These are phyloP conservation scores for Grosmannia huntii DNA, from an alignment of 2,329 filamentous ascomycete species.

Conservation along the genomic window DNA sequence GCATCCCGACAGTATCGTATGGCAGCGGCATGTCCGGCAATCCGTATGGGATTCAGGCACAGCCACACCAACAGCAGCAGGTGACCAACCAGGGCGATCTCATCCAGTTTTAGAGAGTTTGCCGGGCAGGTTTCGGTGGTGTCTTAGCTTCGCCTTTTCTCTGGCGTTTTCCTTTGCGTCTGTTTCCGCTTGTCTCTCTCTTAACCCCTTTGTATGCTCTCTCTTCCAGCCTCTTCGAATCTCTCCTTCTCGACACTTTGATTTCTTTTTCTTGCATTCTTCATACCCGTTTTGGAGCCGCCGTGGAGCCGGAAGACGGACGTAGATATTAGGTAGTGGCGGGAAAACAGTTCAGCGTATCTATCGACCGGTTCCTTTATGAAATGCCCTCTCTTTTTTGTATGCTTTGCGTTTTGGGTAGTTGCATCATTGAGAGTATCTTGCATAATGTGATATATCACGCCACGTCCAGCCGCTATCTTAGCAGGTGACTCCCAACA, in stretches of 20 bases:
- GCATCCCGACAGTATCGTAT: constrained; percentile 51
- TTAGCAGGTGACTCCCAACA: background rate
- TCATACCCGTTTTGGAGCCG: background rate
- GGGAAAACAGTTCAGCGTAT: background rate
- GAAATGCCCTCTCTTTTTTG: background rate
- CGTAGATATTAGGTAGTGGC: constrained; percentile 1
- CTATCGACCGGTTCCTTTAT: background rate
- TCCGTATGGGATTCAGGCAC: constrained; percentile 43
- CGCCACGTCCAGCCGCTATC: background rate
- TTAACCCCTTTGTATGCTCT: background rate
- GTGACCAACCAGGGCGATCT: constrained; percentile 33
- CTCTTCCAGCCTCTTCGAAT: background rate
- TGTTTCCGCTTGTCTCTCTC: background rate
- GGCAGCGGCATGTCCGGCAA: constrained; percentile 38
- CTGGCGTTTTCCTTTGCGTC: background rate
- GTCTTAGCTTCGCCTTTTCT: background rate
- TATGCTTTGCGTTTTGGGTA: background rate
- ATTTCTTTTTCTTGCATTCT: background rate
- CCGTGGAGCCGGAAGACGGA: constrained; percentile 2
- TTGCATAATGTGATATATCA: background rate
- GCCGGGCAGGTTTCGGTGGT: background rate
- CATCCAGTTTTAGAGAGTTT: constrained; percentile 42
- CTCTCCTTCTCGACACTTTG: background rate
- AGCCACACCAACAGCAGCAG: constrained; percentile 39
- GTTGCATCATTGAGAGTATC: background rate